These are phyloP conservation scores for Lasiodiplodia sp. DNA, from an alignment of 2,329 filamentous ascomycete species.

Conservation along the genomic window DNA sequence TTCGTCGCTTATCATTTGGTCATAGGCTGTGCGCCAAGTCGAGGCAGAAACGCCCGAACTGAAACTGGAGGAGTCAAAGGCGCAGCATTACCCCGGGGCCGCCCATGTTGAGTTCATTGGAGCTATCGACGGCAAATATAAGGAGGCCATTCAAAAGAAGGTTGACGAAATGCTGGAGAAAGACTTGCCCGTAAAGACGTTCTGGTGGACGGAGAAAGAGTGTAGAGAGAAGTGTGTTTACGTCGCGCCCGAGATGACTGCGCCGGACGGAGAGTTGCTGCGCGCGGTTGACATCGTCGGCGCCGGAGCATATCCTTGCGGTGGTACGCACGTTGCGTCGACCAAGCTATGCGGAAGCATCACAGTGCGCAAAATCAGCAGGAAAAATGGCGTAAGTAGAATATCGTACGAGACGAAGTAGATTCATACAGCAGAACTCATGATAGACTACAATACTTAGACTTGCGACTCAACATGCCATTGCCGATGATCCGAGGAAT, in stretches of 20 bases:
- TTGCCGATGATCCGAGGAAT: background rate
- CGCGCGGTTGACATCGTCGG: constrained; percentile 74
- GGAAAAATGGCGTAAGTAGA: constrained; percentile 20
- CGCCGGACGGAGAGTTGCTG: constrained; percentile 40
- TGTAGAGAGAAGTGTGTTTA: constrained; percentile 55
- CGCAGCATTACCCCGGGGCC: constrained; percentile 73
- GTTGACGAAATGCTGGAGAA: constrained; percentile 65
- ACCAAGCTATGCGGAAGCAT: constrained; percentile 25
- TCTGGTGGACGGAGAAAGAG: constrained; percentile 72
- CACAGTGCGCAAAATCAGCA: constrained; percentile 27
- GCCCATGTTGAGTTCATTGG: constrained; percentile 74
- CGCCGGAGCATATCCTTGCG: constrained; percentile 75
- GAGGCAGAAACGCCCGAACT: constrained; percentile 22
- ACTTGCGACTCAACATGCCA: background rate
- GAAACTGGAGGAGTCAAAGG: constrained; percentile 71
- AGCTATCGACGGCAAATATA: constrained; percentile 64
- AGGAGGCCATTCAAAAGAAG: constrained; percentile 63
- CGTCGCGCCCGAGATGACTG: constrained; percentile 59
- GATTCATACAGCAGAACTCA: background rate
- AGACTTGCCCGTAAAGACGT: constrained; percentile 55
- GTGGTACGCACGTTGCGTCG: constrained; percentile 73
- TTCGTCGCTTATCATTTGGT: background rate
- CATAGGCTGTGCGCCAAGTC: constrained; percentile 17
- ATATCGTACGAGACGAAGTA: constrained; percentile 23
- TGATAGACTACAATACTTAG: background rate